Percentiles rank a stretch among this genome's conserved stretches.
Conservation (phyloP, 192 early-diverging fungal species). For the Backusella tarrabulga region DNA sequence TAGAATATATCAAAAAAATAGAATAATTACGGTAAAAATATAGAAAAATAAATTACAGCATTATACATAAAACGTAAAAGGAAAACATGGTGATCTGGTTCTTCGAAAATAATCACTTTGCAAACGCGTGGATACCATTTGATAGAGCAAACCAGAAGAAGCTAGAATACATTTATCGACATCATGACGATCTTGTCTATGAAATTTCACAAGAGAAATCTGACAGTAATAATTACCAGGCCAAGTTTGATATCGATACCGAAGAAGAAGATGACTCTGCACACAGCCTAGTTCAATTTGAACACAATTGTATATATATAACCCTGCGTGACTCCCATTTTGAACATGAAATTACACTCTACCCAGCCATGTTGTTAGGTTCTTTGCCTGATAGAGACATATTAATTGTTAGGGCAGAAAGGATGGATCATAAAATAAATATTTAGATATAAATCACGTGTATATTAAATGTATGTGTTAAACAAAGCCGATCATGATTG, state of each 20-base stretch:
- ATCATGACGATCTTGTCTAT: constrained; percentile 15
- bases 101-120: constrained; percentile 20
- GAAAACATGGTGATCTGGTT: constrained; percentile 17
- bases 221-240: background rate
- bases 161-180: constrained; percentile 19
- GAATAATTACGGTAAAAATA: background rate
- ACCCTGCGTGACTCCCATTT: constrained; percentile 11
- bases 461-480: background rate
- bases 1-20: background rate
- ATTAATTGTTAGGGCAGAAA: constrained; percentile 21
- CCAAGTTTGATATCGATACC: constrained; percentile 2
- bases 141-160: constrained; percentile 22
- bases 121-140: constrained; percentile 18
- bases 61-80: background rate
- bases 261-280: constrained; percentile 18
- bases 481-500: constrained; percentile 10
- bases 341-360: constrained; percentile 19
- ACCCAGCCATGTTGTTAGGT: constrained; percentile 17
- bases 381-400: constrained; percentile 25
- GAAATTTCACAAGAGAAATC: background rate
- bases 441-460: constrained; percentile 13
- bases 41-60: background rate
- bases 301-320: constrained; percentile 13
- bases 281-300: background rate
- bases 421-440: constrained; percentile 20